Base-by-base conservation (phyloP, 2,329 filamentous ascomycete genomes). In the Ophiocordyceps camponoti-leonardi region DNA sequence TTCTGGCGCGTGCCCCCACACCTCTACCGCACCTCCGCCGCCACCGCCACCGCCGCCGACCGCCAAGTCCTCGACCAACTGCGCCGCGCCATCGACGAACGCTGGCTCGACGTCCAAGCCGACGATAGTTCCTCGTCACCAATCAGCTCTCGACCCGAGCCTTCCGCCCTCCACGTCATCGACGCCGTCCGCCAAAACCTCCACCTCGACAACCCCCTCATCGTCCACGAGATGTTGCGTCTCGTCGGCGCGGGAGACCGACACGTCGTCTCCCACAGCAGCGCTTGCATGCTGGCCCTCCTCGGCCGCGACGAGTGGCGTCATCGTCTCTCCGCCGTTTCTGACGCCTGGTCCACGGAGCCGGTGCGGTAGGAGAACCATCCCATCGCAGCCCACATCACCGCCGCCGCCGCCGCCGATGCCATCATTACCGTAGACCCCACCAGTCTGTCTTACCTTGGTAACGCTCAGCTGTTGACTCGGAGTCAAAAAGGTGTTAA, bases 281-380 rank as follows among this genome's bases (percentile, higher is more conserved):
- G 57, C 47, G 41, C 56, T 26, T 45, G 50, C 11, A 52, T 65
- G 46, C 55, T 66, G 30, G 49, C 49, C 18, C 49, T 64, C n/a
- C 47, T 66, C 1, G 63, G 63, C 5, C 53, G 55, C 33, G 53
- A 62, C 1, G 63, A 66, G 48, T 63, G 61, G 61, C 48, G 44
- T 8, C 40, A 48, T 41, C 56, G 62, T 4, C 49, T 58, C 4
- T 45, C 44, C 7, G 43, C 53, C 20, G 54, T 62, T 19, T 39
- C 35, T 18, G 35, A 39, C n/a, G 35, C 35, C 35, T 39, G 35
- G 35, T 39, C 35, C 8, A 39, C 35, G 35, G 35, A 11, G 18
- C 18, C 35, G 16, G 12, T 33, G 31, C 13, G 31, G 4, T n/a
- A 33, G 31, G 37, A 10, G 6, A 10, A 22, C 20, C 19, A 6